phyloP scores from a whole-genome alignment of 495 filamentous ascomycete genomes.

The Aspergillus baeticus region DNA sequence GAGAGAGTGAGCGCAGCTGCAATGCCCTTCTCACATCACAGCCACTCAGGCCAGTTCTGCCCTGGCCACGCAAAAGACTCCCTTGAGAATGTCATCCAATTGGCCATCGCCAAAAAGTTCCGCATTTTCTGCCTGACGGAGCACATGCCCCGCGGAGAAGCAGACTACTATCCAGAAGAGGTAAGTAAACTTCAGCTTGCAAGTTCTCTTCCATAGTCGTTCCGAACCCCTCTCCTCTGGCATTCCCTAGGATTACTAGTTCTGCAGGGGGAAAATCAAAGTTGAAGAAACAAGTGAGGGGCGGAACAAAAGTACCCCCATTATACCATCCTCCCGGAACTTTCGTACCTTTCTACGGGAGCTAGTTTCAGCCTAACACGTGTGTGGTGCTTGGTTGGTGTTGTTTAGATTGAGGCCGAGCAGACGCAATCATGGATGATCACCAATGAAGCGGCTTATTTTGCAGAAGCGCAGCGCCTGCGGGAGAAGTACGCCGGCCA shows the following conservation, averaged over 20 bases:
- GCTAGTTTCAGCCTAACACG: not conserved
- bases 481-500: conserved; percentile 63
- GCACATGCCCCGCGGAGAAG: conserved; percentile 80
- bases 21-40: conserved; percentile 99
- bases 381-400: not conserved
- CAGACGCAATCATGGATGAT: conserved; percentile 40
- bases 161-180: conserved; percentile 93
- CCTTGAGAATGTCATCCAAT: conserved; percentile 78
- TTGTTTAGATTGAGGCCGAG: conserved; percentile 37
- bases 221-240: not conserved
- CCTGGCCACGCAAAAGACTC: conserved; percentile 78
- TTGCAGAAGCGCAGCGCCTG: conserved; percentile 68
- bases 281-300: not conserved
- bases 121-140: conserved; percentile 87
- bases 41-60: conserved; percentile 97
- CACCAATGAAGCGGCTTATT: conserved; percentile 67
- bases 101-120: conserved; percentile 77
- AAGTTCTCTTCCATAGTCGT: too few relatives aligned
- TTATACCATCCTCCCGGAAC: not conserved
- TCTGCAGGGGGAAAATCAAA: not conserved
- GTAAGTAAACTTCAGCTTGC: too few relatives aligned
- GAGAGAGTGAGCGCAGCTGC: not conserved
- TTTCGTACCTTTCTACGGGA: too few relatives aligned
- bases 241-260: not conserved
- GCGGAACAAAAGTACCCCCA: not conserved